phyloP scores from a whole-genome alignment of 2,329 filamentous ascomycete genomes.

The Aquanectria penicillioides region DNA sequence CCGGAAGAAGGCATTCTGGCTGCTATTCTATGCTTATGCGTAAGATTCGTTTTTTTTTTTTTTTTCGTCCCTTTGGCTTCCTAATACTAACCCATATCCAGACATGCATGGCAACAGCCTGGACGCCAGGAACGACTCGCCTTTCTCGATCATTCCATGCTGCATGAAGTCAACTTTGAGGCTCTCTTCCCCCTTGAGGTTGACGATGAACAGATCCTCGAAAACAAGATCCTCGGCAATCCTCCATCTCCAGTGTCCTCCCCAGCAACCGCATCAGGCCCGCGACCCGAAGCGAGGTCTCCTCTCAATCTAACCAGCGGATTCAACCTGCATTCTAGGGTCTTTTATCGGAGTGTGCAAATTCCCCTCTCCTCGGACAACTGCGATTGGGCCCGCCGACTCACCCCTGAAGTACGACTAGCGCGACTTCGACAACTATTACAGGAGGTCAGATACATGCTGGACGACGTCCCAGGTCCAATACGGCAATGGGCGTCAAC shows the following conservation, averaged over 20 bases:
- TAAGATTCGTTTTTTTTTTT: not conserved
- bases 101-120: conserved; percentile 33
- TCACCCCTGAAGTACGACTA: conserved; percentile 10
- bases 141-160: conserved; percentile 42
- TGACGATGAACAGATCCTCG: conserved; percentile 46
- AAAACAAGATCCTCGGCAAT: conserved; percentile 22
- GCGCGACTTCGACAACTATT: conserved; percentile 39
- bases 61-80: too few species aligned
- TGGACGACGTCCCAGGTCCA: conserved; percentile 38
- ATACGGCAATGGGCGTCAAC: conserved; percentile 25
- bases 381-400: conserved; percentile 23
- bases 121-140: conserved; percentile 36
- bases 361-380: conserved; percentile 28
- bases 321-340: conserved; percentile 43
- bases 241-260: conserved; percentile 15
- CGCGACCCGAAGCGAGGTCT: not conserved
- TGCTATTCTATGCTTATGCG: conserved; percentile 46
- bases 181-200: conserved; percentile 45
- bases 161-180: conserved; percentile 44
- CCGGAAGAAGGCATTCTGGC: conserved; percentile 50
- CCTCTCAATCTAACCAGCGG: conserved; percentile 38
- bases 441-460: conserved; percentile 43
- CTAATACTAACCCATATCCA: not conserved
- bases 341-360: conserved; percentile 37
- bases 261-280: conserved; percentile 2